These are phyloP conservation scores for Botryosphaeria dothidea DNA, from an alignment of 2,329 filamentous ascomycete genomes.

Conservation along the genomic window DNA sequence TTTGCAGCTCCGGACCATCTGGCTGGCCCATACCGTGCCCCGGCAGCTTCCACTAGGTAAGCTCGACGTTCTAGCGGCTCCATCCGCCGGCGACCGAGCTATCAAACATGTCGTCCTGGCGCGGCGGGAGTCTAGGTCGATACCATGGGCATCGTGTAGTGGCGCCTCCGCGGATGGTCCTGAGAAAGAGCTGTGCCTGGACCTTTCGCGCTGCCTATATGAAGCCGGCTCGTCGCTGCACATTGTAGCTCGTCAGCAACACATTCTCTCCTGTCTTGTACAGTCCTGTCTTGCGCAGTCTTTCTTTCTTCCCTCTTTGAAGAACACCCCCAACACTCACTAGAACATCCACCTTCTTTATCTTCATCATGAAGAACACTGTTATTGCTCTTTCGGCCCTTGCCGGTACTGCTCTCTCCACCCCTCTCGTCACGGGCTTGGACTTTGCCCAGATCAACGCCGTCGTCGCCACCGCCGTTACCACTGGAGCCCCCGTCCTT, in stretches of 20 bases:
- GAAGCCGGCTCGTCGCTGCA: background rate
- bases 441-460: constrained; percentile 12
- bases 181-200: background rate
- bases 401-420: constrained; percentile 9
- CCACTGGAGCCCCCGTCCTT: background rate
- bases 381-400: constrained; percentile 13
- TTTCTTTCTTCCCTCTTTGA: constrained; percentile 7
- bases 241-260: background rate
- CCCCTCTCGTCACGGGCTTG: background rate
- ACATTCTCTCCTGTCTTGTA: background rate
- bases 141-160: background rate
- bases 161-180: background rate
- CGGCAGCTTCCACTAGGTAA: background rate
- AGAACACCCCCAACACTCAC: constrained; percentile 6
- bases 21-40: background rate
- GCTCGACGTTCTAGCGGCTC: background rate
- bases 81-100: background rate
- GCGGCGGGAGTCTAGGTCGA: background rate
- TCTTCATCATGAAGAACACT: constrained; percentile 15
- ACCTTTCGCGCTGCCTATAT: background rate
- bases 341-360: background rate
- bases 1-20: background rate
- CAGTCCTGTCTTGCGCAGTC: background rate
- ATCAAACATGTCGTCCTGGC: background rate
- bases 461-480: background rate